Base-by-base conservation (phyloP, 2,329 filamentous ascomycete genomes). In the Cladosporium sp. region DNA sequence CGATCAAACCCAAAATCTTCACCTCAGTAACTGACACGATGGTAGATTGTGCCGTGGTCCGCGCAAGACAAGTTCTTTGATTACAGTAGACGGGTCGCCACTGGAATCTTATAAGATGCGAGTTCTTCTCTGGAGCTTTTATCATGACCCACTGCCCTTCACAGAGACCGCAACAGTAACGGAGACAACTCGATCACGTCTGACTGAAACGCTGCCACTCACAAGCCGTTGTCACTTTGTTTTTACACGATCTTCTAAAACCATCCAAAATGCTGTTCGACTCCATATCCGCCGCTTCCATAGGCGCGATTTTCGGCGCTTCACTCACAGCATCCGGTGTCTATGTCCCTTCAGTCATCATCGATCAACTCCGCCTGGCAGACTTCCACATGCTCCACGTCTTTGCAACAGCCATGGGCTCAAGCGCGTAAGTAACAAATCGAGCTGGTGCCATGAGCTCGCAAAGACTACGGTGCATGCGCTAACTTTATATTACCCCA, bases 341-440 rank as follows among this genome's bases (percentile, higher is more conserved):
- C 50, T 79, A 79, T 59, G 29, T 45, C 17, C 83, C 84, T 0
- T 69, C 75, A 0, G 73, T 84, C 41, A 83, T 88, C 57, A 65
- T 80, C 51, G 68, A 73, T 7, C 84, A 87, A 68, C 76, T 87
- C 68, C 73, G 71, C 19, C 70, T 85, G 40, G 67, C 75, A 42
- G 77, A 84, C 61, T 85, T 79, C 66, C 81, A 83, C 62, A 86
- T 87, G 83, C 63, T 84, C 24, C 77, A 85, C 65, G 74, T 76
- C 8, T 86, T 87, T 59, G 66, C 86, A 3, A 74, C 79, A 1
- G 84, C 83, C 3, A 80, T 80, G 8, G 82, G 79, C 20, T 75
- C 73, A 57, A 85, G 80, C 67, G 77, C 79, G 80, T 84, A 73
- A 64, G 80, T 70, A 24, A 47, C 47, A 20, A 42, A 19, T 29